These are phyloP conservation scores for Haplosporangium sp. DNA, from an alignment of 371 early-diverging fungal species.

Conservation along the genomic window DNA sequence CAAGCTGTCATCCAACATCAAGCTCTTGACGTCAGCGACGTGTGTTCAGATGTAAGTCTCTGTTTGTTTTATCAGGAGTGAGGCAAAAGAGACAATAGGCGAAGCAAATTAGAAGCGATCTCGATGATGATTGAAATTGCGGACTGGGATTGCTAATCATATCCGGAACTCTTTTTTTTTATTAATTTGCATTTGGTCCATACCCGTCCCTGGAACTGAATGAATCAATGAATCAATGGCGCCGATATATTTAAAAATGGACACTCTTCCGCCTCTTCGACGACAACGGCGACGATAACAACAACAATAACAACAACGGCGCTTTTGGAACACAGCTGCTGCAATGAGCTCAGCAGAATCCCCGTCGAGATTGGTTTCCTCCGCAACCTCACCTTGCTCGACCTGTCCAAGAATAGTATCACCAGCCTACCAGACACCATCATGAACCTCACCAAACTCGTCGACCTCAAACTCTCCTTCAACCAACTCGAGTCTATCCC, in stretches of 20 bases:
- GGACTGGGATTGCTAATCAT: neutral
- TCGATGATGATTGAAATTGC: too few relatives aligned
- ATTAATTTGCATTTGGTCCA: neutral
- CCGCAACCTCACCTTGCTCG: conserved; percentile 69
- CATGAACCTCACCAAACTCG: conserved; percentile 71
- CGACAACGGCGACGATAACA: neutral
- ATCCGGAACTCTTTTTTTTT: neutral
- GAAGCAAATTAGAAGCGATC: too few relatives aligned
- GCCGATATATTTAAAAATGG: too few relatives aligned
- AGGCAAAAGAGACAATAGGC: too few relatives aligned
- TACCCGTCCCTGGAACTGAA: neutral
- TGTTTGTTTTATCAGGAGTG: conserved; percentile 1
- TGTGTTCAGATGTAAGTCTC: conserved; percentile 50
- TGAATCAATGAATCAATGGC: neutral
- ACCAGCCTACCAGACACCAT: conserved; percentile 73
- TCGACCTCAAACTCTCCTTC: conserved; percentile 71
- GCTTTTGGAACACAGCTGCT: conserved; percentile 33
- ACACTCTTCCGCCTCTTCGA: neutral
- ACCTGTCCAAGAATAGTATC: conserved; percentile 76
- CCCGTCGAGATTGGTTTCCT: conserved; percentile 75
- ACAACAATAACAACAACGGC: conserved; percentile 1
- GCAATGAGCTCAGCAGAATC: conserved; percentile 58
- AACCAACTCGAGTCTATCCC: conserved; percentile 77
- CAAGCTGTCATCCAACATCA: conserved; percentile 45
- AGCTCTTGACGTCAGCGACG: conserved; percentile 35